Base-by-base conservation (phyloP, 1,284 basidiomycete species). In the Boletellus deceptivus region DNA sequence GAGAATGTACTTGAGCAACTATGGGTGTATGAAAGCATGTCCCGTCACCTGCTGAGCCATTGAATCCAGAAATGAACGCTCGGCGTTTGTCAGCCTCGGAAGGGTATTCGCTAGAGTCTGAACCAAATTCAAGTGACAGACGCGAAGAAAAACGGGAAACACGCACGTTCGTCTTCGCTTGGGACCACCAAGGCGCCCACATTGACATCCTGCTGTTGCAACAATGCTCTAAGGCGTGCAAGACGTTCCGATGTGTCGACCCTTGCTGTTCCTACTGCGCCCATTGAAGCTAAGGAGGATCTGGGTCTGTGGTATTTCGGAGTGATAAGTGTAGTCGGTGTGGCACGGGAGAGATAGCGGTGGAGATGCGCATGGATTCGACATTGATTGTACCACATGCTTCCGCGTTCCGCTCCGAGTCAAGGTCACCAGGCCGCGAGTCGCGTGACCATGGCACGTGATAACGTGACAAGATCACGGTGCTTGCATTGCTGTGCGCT, bases 91-190 rank as follows among this genome's bases (percentile, higher is more conserved):
- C 94, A 56, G 87, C 91, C 27, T 80, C 75, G 0, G 92, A 91
- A 29, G 88, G 79, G 70, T 97, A 97, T 69, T 98, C 95, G 70
- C 91, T 94, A 13, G 82, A 86, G 72, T 98, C 94, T 89, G 50
- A 9, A 54, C n/a, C 37, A 33, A 36, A 42, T 34, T 4, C 17
- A 20, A n/a, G 46, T 42, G 39, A 34, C 20, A 43, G 16, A 11
- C 18, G 16, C 3, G 6, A n/a, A 6, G 11, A 36, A 49, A 34
- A 27, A 17, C 13, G 31, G 34, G 6, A 1, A 4, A 6, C 2
- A 77, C 88, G 66, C 70, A 89, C 91, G 92, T 65, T 92, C 89
- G 70, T 94, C 92, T 71, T 93, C 92, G 54, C 88, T 91, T 1
- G 91, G 90, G 39, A 94, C 80, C 2, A 94, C 80, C 58, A 88